Conservation (phyloP, 2,329 filamentous ascomycete species). For the Dendryphion nanum region DNA sequence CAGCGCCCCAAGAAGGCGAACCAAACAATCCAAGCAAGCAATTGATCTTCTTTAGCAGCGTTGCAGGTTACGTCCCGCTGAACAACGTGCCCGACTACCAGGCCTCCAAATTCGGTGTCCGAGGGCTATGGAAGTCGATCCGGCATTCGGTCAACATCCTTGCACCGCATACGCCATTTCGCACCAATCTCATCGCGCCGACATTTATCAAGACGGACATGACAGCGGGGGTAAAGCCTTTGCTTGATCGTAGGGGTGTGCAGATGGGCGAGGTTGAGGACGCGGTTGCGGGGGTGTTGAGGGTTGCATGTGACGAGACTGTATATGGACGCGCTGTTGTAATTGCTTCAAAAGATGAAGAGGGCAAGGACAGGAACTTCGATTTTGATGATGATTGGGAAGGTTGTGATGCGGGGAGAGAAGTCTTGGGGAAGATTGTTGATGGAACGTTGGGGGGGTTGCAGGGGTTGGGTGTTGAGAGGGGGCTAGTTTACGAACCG, state of each 20-base stretch:
- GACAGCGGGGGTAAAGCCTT: conserved; percentile 5
- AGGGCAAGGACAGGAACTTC: conserved; percentile 13
- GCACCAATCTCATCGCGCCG: conserved; percentile 18
- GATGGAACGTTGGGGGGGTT: background rate
- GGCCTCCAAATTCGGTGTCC: conserved; percentile 14
- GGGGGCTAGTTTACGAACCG: too few species aligned
- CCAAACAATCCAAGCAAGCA: conserved; percentile 9
- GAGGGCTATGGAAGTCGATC: conserved; percentile 14
- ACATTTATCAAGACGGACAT: conserved; percentile 13
- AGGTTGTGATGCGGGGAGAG: conserved; percentile 6
- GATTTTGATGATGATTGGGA: conserved; percentile 17
- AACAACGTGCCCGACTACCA: conserved; percentile 12
- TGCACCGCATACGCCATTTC: conserved; percentile 3
- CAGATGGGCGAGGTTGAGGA: conserved; percentile 13
- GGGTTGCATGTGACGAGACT: conserved; percentile 13
- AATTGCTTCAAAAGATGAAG: conserved; percentile 6
- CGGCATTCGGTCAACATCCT: conserved; percentile 6
- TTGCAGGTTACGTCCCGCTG: conserved; percentile 15
- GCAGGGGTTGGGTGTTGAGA: background rate
- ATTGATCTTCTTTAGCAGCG: conserved; percentile 15
- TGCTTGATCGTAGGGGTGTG: conserved; percentile 5
- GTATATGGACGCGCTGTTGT: conserved; percentile 12
- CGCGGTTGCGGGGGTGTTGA: conserved; percentile 12
- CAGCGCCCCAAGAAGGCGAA: background rate
- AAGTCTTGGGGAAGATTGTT: background rate